phyloP scores from a whole-genome alignment of 768 basidiomycete species.

The Kwoniella heveanensis region DNA sequence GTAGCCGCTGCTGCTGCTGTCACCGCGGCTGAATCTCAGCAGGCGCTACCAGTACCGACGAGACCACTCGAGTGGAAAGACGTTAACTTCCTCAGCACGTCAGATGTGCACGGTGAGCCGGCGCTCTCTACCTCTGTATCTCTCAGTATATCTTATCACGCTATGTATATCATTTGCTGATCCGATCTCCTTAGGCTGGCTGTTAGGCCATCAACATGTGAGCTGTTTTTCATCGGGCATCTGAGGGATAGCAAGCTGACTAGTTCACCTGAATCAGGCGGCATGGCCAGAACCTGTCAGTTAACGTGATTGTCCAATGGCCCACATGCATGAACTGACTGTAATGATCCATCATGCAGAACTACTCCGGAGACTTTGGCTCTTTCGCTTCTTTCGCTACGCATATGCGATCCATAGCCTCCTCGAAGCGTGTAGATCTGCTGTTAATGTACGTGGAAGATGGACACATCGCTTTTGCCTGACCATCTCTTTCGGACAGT shows the following conservation, averaged over 20 bases:
- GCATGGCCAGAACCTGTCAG: slow-evolving; percentile 56
- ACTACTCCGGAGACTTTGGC: slow-evolving; percentile 66
- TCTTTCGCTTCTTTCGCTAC: slow-evolving; percentile 83
- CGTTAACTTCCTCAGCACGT: slow-evolving; percentile 82
- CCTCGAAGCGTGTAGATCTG: slow-evolving; percentile 76
- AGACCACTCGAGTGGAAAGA: slow-evolving; percentile 81
- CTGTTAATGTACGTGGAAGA: slow-evolving; percentile 66
- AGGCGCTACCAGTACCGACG: slow-evolving; percentile 59
- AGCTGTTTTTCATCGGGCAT: no score
- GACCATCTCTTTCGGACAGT: no score
- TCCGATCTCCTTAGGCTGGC: slow-evolving; percentile 60
- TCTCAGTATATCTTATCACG: no score
- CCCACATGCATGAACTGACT: no score
- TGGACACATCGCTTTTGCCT: no score
- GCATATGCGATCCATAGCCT: slow-evolving; percentile 76
- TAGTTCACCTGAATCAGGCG: slow-evolving; percentile 24
- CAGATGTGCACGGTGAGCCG: slow-evolving; percentile 68
- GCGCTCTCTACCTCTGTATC: no score
- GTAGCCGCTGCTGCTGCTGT: background rate
- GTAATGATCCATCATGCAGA: slow-evolving; percentile 32
- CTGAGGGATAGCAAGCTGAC: slow-evolving; percentile 15
- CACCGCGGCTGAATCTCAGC: background rate
- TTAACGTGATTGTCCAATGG: background rate
- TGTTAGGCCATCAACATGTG: slow-evolving; percentile 74
- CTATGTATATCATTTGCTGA: no score